Evolutionary conservation across 306 rosid genomes (phyloP).

Genomic region (Senna tora): DNA sequence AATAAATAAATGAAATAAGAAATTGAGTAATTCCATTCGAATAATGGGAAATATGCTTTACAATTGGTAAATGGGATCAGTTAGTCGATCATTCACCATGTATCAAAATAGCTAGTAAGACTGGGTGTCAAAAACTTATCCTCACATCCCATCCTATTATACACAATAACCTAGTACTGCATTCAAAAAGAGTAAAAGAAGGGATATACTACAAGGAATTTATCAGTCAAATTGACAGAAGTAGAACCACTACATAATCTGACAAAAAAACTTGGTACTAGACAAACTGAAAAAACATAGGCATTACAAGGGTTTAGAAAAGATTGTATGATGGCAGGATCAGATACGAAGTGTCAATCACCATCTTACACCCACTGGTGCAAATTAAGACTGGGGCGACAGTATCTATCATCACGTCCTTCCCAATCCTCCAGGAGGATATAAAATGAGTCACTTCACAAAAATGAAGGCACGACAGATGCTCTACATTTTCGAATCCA

Average conservation of each 20-base stretch:
- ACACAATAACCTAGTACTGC: too few relatives aligned
- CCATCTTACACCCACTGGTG: slow-evolving; percentile 64
- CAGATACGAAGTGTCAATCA: slow-evolving; percentile 75
- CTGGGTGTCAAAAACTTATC: slow-evolving; percentile 50
- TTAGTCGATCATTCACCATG: slow-evolving; percentile 53
- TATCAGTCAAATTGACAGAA: background rate
- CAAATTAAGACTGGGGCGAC: slow-evolving; percentile 94
- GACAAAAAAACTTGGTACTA: background rate
- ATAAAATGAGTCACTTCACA: background rate
- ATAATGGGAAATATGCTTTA: background rate
- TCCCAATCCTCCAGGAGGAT: background rate
- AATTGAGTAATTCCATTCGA: too few relatives aligned
- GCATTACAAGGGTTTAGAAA: background rate
- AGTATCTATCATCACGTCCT: slow-evolving; percentile 56
- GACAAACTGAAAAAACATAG: too few relatives aligned
- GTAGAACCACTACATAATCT: fast-evolving
- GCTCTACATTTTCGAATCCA: background rate
- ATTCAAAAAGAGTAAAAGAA: background rate
- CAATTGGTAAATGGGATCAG: slow-evolving; percentile 33
- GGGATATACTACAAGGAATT: background rate
- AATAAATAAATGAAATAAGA: background rate
- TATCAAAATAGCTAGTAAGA: slow-evolving; percentile 37
- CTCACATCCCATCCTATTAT: slow-evolving; percentile 46
- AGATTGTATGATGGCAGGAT: slow-evolving; percentile 30
- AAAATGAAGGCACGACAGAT: too few relatives aligned